These are phyloP conservation scores for Beauveria australis DNA, from an alignment of 2,329 filamentous ascomycete species.

Conservation along the genomic window DNA sequence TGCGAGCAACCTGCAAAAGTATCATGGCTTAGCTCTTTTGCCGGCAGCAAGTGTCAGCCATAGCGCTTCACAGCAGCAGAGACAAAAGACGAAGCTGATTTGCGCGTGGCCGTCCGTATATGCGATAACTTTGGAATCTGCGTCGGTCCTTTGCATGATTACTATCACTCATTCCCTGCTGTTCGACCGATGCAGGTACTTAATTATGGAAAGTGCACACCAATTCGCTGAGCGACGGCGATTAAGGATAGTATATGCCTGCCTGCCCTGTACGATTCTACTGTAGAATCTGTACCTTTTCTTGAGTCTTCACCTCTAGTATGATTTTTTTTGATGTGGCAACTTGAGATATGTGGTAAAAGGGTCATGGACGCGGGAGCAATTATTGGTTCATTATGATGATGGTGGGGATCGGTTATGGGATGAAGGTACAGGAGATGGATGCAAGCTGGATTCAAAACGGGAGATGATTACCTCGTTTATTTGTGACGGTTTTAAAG, in stretches of 20 bases:
- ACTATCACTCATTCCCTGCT: neutral
- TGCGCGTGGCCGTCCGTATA: neutral
- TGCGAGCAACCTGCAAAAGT: no score
- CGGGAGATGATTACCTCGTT: neutral
- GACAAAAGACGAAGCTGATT: neutral
- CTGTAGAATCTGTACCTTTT: neutral
- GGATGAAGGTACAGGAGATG: neutral
- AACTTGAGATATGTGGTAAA: constrained; percentile 3
- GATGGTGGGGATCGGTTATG: neutral
- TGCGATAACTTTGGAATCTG: neutral
- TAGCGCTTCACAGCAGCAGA: neutral
- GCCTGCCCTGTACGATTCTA: neutral
- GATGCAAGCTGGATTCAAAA: neutral
- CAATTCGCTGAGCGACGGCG: neutral
- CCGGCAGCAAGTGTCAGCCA: neutral
- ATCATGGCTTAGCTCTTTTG: neutral
- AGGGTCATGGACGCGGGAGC: neutral
- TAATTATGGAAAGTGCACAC: neutral
- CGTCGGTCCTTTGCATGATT: neutral
- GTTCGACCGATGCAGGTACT: neutral
- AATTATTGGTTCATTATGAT: neutral
- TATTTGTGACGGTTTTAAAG: constrained; percentile 17
- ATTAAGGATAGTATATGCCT: neutral
- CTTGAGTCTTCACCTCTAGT: neutral
- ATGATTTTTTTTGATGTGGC: neutral